Base-by-base conservation (phyloP, 2,329 filamentous ascomycete genomes). In the Amphichorda felina region DNA sequence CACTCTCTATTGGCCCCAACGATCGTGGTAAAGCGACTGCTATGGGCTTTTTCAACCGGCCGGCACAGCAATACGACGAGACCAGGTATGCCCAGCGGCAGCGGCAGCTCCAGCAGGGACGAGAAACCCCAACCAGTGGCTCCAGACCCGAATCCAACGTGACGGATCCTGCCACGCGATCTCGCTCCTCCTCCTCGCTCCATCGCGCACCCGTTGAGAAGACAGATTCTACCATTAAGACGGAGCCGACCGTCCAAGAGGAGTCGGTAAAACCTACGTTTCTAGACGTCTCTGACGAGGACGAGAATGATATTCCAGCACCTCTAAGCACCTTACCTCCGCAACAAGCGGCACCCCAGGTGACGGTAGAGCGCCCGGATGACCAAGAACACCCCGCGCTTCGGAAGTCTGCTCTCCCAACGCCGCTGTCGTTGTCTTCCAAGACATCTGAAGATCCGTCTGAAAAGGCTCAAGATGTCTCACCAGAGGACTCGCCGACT, bases 21-120 rank as follows among this genome's bases (percentile, higher is more conserved):
- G 88, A 94, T 45, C 66, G 75, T 32, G 85, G 82, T 35, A 94
- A 91, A 51, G 82, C 84, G 5, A 93, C 85, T 0, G 82, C 84
- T 1, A 59, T 67, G 48, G 66, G 65, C 15, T 59, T 70, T 17
- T 69, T 72, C 40, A 81, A 81, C 43, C 86, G 86, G 50, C 83
- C 87, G 2, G 60, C 64, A 2, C 73, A 80, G 34, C 72, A 77
- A 7, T 94, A 91, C 45, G 85, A 94, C 48, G 88, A 95, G 49
- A 75, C 80, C 15, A 82, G 85, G 49, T 95, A 85, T 48, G 73
- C 83, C 5, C 81, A 93, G 50, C 75, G 86, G 30, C 82, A 94
- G 49, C 63, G 83, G 33, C 82, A 87, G 52, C 73, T 94, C 53
- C 82, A 89, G 43, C 74, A 82, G 48, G 82, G 79, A 19, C 72